These are phyloP conservation scores for Botrytis paeoniae DNA, from an alignment of 2,329 filamentous ascomycete genomes.

Conservation along the genomic window DNA sequence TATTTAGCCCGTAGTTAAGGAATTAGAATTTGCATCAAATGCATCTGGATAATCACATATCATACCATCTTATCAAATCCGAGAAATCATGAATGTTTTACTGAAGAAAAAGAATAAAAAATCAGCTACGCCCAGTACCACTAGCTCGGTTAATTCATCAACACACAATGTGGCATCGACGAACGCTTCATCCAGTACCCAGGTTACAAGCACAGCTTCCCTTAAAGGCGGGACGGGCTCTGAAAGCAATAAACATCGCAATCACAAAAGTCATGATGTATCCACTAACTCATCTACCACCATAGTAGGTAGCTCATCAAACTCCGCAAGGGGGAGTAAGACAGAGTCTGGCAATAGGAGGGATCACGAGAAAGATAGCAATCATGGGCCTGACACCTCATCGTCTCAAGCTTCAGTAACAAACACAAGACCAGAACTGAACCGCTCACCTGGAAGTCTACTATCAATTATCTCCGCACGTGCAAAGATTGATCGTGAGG, in stretches of 20 bases:
- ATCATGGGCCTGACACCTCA: not conserved
- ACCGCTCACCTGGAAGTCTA: not conserved
- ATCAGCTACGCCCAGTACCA: not conserved
- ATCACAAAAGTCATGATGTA: not conserved
- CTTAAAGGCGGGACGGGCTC: not conserved
- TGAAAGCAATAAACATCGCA: not conserved
- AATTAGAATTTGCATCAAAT: not conserved
- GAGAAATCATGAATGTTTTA: not conserved
- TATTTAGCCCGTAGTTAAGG: not conserved
- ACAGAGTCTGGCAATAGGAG: not conserved
- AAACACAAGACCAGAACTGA: not conserved
- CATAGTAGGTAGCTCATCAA: not conserved
- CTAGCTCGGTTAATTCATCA: not conserved
- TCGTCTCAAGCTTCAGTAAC: not conserved
- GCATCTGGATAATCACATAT: not conserved
- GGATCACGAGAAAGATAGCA: not conserved
- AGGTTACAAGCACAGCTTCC: not conserved
- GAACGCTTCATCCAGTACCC: not conserved
- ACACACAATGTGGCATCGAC: not conserved
- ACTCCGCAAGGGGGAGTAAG: not conserved
- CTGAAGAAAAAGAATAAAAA: not conserved
- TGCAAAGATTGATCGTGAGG: too few species aligned
- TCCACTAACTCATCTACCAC: not conserved
- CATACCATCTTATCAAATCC: not conserved
- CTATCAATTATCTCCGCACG: not conserved